Evolutionary conservation across 2,329 filamentous ascomycete species (phyloP).

Genomic region (Cryphonectria nitschkei): DNA sequence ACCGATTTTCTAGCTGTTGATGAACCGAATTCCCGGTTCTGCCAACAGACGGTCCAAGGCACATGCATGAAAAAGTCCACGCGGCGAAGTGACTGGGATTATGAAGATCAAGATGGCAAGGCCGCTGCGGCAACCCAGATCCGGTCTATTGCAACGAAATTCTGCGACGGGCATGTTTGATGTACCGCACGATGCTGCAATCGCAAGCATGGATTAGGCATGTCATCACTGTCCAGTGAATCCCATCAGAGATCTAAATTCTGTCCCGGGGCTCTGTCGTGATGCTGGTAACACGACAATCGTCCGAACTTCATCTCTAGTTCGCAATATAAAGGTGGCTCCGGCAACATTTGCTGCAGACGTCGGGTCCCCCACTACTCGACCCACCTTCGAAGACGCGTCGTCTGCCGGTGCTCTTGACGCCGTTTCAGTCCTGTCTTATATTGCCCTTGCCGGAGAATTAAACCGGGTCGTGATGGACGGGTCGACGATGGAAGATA

Average conservation of each 20-base stretch:
- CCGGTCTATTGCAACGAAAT: not conserved
- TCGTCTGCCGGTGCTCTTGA: not conserved
- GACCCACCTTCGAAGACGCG: not conserved
- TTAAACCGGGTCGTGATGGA: conserved; percentile 5
- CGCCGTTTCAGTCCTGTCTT: conserved; percentile 27
- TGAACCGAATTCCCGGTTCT: not conserved
- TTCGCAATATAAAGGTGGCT: conserved; percentile 10
- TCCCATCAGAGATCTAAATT: not conserved
- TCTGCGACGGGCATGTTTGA: conserved; percentile 17
- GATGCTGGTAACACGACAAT: conserved; percentile 5
- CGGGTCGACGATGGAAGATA: conserved; percentile 18
- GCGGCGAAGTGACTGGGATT: not conserved
- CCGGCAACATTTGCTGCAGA: conserved; percentile 2
- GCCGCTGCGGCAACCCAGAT: not conserved
- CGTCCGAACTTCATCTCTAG: conserved; percentile 15
- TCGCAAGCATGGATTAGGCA: not conserved
- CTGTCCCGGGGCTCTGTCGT: not conserved
- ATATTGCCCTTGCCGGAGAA: conserved; percentile 13
- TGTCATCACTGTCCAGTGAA: not conserved
- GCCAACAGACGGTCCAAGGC: not conserved
- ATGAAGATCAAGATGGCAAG: not conserved
- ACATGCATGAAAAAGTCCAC: conserved; percentile 4
- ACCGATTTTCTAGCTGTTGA: not conserved
- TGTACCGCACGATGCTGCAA: not conserved
- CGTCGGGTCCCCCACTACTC: not conserved